A percentile compares a stretch with the other conserved stretches of the same genome.
Evolutionary conservation across 305 asterid species (phyloP).

Genomic region (Fraxinus ornus): DNA sequence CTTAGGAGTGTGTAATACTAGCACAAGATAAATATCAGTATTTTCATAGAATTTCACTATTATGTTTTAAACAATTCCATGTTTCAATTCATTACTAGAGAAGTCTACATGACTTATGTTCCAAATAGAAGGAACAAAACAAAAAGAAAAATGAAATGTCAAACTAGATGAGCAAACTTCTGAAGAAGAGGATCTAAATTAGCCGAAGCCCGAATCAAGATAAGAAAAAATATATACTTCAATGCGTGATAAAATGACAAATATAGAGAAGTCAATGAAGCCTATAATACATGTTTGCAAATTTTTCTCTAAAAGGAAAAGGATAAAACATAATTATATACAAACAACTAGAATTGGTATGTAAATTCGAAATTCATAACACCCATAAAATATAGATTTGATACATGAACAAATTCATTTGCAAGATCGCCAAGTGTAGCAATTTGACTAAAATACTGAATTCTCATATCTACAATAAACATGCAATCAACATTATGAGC

Average conservation of each 20-base stretch:
- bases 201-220: background rate
- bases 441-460: conserved; percentile 28
- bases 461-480: conserved; percentile 27
- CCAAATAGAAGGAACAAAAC: background rate
- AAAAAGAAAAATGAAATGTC: background rate
- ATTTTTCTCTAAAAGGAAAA: background rate
- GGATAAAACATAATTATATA: conserved; percentile 7
- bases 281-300: background rate
- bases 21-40: background rate
- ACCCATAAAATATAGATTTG: background rate
- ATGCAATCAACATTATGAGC: conserved; percentile 23
- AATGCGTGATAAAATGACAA: background rate
- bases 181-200: background rate
- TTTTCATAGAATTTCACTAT: background rate
- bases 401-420: conserved; percentile 26
- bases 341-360: conserved; percentile 19
- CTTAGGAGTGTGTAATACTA: background rate
- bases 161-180: background rate
- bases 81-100: background rate
- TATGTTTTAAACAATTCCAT: background rate
- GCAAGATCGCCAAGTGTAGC: conserved; percentile 26
- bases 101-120: background rate
- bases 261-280: background rate
- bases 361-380: background rate
- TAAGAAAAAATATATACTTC: background rate